Percentiles rank a stretch among this genome's conserved stretches.
Conservation (phyloP, 805 yeast genomes). For the Hanseniaspora meyeri region DNA sequence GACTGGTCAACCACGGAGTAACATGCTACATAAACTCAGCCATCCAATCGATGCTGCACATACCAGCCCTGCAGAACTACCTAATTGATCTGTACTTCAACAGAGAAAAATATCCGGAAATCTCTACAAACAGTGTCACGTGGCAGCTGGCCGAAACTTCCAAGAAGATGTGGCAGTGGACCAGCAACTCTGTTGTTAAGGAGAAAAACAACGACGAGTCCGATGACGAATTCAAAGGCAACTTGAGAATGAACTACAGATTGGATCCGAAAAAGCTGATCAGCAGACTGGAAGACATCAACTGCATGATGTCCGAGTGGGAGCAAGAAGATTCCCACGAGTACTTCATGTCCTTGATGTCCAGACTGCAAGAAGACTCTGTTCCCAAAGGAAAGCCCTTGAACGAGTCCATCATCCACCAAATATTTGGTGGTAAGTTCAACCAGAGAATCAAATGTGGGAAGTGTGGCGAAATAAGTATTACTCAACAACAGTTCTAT, state of each 20-base stretch:
- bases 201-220: neutral
- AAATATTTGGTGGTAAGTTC: conserved; percentile 84
- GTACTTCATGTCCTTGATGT: conserved; percentile 82
- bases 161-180: conserved; percentile 50
- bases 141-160: conserved; percentile 56
- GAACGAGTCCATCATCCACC: conserved; percentile 71
- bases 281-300: conserved; percentile 63
- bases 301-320: conserved; percentile 95
- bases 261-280: conserved; percentile 69
- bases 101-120: conserved; percentile 17
- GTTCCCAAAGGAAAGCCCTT: conserved; percentile 83
- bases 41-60: conserved; percentile 76
- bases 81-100: conserved; percentile 28
- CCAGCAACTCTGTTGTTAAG: conserved; percentile 25
- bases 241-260: conserved; percentile 28
- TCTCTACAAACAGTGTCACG: conserved; percentile 49
- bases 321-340: conserved; percentile 97
- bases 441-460: conserved; percentile 77
- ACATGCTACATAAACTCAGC: conserved; percentile 96
- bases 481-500: conserved; percentile 85
- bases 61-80: conserved; percentile 83
- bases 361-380: conserved; percentile 80
- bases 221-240: conserved; percentile 10
- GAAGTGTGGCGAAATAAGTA: conserved; percentile 67
- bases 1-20: conserved; percentile 81